Evolutionary conservation across 352 stramenopile species (phyloP).

Genomic region (Halophytophthora batemanensis): DNA sequence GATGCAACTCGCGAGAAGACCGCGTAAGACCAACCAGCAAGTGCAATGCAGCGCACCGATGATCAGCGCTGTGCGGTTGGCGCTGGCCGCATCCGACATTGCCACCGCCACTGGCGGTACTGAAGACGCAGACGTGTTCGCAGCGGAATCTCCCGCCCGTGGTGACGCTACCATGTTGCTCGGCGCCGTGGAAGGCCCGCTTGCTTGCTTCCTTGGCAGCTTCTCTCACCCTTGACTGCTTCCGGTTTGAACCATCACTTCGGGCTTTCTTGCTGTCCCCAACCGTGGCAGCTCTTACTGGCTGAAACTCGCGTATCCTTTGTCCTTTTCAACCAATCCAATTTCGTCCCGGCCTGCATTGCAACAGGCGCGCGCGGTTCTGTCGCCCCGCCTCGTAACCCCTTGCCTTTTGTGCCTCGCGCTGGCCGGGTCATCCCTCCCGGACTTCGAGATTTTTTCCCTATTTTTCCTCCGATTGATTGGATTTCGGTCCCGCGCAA

Average conservation of each 20-base stretch:
- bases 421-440: constrained; percentile 10
- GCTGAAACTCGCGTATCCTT: too few relatives aligned
- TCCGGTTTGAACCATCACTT: too few relatives aligned
- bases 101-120: constrained; percentile 7
- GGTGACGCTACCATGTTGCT: constrained; percentile 1
- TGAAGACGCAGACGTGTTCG: constrained; percentile 16
- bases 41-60: constrained; percentile 38
- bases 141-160: background rate
- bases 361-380: background rate
- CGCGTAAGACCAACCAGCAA: background rate
- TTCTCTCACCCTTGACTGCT: too few relatives aligned
- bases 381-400: constrained; percentile 7
- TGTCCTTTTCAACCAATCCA: too few relatives aligned
- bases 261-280: too few relatives aligned
- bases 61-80: constrained; percentile 49
- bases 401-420: too few relatives aligned
- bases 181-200: background rate
- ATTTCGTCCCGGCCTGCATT: too few relatives aligned
- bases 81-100: constrained; percentile 10
- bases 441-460: constrained; percentile 5
- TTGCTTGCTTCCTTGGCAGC: constrained; percentile 11
- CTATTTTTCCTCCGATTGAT: constrained; percentile 19
- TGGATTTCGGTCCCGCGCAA: constrained; percentile 19
- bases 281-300: too few relatives aligned
- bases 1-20: constrained; percentile 2